Evolutionary conservation across 2,329 filamentous ascomycete genomes (phyloP), one percentile per base, ranked within the genome.

Genomic region (Nothomitra cinnamomea): DNA sequence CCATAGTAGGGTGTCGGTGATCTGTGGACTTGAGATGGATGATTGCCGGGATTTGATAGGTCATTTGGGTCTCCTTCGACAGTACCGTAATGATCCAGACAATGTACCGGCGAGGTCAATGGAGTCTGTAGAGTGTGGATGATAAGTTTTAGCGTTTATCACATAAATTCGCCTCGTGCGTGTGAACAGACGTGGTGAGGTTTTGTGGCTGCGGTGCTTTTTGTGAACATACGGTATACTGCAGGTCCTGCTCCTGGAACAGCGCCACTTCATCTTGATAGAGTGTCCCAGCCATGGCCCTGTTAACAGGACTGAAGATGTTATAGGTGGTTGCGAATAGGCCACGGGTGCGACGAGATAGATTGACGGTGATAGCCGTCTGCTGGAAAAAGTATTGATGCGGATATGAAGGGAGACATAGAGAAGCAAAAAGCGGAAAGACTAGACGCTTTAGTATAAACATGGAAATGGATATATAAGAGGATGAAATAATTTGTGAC

Each of bases 281-380:
- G 15, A 43, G 52, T 28, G 52, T 53, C 13, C 28, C 52, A 42
- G 47, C 32, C 52, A 53, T 53, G 52, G 52, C 35, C 19, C 38
- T 28, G 13, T 47, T 53, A 24, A 41, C 24, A 36, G 35, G 8
- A 41, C 24, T 21, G 50, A 28, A 15, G 50, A 19, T 22, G 35
- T 40, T n/a, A n/a, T 10, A 12, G 50, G 50, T 24, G 50, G 45
- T 49, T 43, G 50, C 13, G 32, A 43, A 42, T 32, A 32, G 41
- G 50, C 50, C 36, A 52, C 22, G 50, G 21, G 19, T 52, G 50
- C 28, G 13, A n/a, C 19, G 22, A 24, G 13, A 41, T 6, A 52
- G 35, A 12, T 25, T 2, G 36, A 12, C 50, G 41, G 50, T 24
- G 19, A 22, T 17, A 43, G 50, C 50, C 35, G 41, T 41, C 32